A percentile compares a stretch with the other conserved stretches of the same genome.
phyloP scores from a whole-genome alignment of 2,329 filamentous ascomycete species.

The Pseudocercospora eumusae region DNA sequence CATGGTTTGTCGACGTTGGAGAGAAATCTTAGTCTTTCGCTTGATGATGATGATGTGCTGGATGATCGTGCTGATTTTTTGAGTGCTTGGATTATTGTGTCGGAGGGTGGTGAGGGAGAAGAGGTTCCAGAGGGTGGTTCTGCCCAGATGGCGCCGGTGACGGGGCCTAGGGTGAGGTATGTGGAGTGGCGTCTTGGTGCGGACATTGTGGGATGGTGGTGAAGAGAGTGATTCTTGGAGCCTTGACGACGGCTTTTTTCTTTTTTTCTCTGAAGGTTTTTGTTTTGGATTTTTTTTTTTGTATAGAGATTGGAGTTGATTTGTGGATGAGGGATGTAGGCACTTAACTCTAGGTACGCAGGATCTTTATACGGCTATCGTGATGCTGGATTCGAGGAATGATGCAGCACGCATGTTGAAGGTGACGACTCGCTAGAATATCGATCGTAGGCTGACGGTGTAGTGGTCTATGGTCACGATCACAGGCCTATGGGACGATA shows the following conservation, averaged over 20 bases:
- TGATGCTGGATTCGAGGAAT: constrained; percentile 6
- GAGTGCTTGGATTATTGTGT: constrained; percentile 20
- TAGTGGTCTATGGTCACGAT: constrained; percentile 2
- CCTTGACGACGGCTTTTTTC: too few species aligned
- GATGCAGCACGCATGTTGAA: constrained; percentile 9
- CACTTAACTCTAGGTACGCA: constrained; percentile 12
- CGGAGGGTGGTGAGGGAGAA: constrained; percentile 7
- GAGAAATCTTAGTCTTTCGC: constrained; percentile 20
- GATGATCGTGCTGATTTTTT: constrained; percentile 27
- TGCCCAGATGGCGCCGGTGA: constrained; percentile 23
- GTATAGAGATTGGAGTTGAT: not conserved
- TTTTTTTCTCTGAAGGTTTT: too few species aligned
- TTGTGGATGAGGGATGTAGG: not conserved
- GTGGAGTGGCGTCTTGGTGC: constrained; percentile 24
- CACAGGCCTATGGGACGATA: constrained; percentile 22
- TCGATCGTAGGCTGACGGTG: constrained; percentile 10
- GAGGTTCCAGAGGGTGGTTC: constrained; percentile 16
- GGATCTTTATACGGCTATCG: constrained; percentile 4
- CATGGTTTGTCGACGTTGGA: constrained; percentile 24
- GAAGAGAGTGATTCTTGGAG: not conserved
- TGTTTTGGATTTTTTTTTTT: not conserved
- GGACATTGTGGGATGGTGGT: constrained; percentile 13
- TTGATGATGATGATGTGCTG: constrained; percentile 19
- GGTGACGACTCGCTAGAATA: not conserved
- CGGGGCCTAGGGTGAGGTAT: constrained; percentile 28